Conservation (phyloP, 495 filamentous ascomycete genomes). For the Ramalina intermedia region DNA sequence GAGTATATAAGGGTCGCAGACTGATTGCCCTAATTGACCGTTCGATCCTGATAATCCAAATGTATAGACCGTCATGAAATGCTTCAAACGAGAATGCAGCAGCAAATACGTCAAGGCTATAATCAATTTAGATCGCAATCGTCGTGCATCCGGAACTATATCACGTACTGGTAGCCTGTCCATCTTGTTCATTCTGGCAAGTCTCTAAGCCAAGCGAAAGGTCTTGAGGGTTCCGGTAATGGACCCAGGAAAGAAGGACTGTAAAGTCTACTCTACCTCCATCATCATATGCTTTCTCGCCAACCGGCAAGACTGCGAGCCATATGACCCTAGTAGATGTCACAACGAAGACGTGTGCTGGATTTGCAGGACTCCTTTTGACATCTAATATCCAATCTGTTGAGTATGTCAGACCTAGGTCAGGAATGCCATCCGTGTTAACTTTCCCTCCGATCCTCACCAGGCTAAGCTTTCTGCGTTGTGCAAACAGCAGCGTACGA, state of each 20-base stretch:
- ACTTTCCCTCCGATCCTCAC: constrained; percentile 23
- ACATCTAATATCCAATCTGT: constrained; percentile 43
- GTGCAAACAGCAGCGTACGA: constrained; percentile 31
- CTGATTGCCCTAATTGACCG: constrained; percentile 10
- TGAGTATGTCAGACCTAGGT: constrained; percentile 22
- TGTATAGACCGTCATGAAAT: constrained; percentile 24
- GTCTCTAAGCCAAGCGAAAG: constrained; percentile 26
- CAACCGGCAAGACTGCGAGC: constrained; percentile 18
- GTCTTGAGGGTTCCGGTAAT: constrained; percentile 33
- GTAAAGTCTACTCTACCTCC: constrained; percentile 7
- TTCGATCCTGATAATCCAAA: constrained; percentile 17
- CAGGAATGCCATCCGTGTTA: constrained; percentile 17
- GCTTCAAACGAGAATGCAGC: constrained; percentile 32
- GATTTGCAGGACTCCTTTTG: constrained; percentile 29
- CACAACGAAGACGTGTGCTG: constrained; percentile 39
- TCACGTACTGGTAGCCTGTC: constrained; percentile 15
- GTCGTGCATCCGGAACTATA: not conserved
- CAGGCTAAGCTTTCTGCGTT: constrained; percentile 25
- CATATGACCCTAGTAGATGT: constrained; percentile 35
- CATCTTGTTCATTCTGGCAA: constrained; percentile 13
- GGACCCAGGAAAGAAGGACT: constrained; percentile 26
- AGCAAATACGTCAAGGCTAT: constrained; percentile 17
- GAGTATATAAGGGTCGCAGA: constrained; percentile 30
- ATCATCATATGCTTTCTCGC: constrained; percentile 4
- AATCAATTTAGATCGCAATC: constrained; percentile 7